Conservation (phyloP, 1,284 basidiomycete species). For the Singerocomus inundabilis region DNA sequence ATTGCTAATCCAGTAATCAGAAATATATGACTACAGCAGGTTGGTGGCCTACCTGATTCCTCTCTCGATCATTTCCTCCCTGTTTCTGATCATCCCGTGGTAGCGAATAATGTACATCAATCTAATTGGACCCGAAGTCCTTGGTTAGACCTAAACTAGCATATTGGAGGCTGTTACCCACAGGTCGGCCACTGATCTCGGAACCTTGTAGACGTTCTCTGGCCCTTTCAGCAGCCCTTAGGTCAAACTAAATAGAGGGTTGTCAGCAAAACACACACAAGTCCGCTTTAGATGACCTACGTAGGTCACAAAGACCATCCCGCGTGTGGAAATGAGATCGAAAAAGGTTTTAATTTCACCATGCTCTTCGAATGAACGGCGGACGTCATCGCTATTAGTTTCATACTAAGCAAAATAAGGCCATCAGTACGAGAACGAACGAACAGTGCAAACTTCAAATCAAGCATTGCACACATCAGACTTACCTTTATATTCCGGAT, state of each 20-base stretch:
- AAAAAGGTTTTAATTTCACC: constrained; percentile 98
- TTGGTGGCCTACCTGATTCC: constrained; percentile 69
- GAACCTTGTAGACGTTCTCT: constrained; percentile 85
- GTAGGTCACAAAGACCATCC: constrained; percentile 97
- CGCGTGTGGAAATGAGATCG: constrained; percentile 89
- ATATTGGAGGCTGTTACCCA: constrained; percentile 42
- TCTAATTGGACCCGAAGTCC: constrained; percentile 45
- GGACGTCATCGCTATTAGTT: constrained; percentile 82
- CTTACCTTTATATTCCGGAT: constrained; percentile 96
- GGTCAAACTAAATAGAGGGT: constrained; percentile 65
- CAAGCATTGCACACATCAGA: constrained; percentile 27
- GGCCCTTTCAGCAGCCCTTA: constrained; percentile 88
- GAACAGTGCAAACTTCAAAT: constrained; percentile 9
- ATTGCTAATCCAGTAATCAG: constrained; percentile 41
- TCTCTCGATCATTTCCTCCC: constrained; percentile 73
- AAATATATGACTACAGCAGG: not conserved
- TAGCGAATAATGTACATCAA: constrained; percentile 97
- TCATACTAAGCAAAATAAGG: constrained; percentile 68
- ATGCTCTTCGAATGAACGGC: constrained; percentile 82
- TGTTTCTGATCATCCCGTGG: constrained; percentile 83
- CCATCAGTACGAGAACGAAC: constrained; percentile 19
- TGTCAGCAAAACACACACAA: constrained; percentile 7
- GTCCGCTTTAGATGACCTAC: constrained; percentile 53
- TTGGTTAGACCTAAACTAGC: not conserved
- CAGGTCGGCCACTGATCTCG: constrained; percentile 80